Percentiles rank a stretch among this genome's conserved stretches.
These are phyloP conservation scores for Leccinum pellstonianum DNA, from an alignment of 768 basidiomycete genomes.

Conservation along the genomic window DNA sequence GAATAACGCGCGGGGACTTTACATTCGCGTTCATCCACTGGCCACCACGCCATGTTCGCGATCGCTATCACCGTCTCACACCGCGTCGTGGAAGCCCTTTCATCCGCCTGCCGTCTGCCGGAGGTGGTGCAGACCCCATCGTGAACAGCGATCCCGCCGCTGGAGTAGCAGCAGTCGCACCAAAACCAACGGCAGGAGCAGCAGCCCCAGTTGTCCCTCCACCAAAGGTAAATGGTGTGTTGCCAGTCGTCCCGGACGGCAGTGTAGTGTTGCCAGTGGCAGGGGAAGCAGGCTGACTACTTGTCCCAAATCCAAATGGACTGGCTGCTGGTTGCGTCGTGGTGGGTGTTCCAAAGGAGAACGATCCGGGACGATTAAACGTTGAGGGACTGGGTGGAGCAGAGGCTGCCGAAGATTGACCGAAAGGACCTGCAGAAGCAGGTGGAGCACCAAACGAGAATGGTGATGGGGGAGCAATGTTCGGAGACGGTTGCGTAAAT, in stretches of 20 bases:
- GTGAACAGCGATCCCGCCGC: constrained; percentile 47
- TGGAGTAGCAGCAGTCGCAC: constrained; percentile 36
- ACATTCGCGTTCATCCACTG: constrained; percentile 10
- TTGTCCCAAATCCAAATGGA: constrained; percentile 49
- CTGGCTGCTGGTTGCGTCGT: constrained; percentile 34
- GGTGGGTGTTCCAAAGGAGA: constrained; percentile 45
- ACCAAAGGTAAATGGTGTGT: constrained; percentile 40
- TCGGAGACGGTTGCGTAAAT: constrained; percentile 44
- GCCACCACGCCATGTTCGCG: constrained; percentile 10
- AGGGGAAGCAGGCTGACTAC: constrained; percentile 60
- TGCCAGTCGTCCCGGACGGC: constrained; percentile 28
- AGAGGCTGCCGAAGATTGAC: constrained; percentile 41
- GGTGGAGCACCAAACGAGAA: constrained; percentile 47
- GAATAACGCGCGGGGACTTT: constrained; percentile 4
- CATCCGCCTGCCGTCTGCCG: constrained; percentile 42
- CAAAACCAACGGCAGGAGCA: constrained; percentile 41
- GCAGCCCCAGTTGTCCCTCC: constrained; percentile 32
- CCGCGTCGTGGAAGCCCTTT: constrained; percentile 55
- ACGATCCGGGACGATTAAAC: constrained; percentile 47
- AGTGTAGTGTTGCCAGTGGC: constrained; percentile 40
- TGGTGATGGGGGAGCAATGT: constrained; percentile 37
- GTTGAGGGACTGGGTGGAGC: constrained; percentile 60
- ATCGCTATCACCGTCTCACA: constrained; percentile 24
- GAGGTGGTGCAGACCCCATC: constrained; percentile 55
- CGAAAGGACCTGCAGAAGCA: constrained; percentile 40